Evolutionary conservation across 129 eudicot genomes (phyloP).

Genomic region (Ambrosia artemisiifolia): DNA sequence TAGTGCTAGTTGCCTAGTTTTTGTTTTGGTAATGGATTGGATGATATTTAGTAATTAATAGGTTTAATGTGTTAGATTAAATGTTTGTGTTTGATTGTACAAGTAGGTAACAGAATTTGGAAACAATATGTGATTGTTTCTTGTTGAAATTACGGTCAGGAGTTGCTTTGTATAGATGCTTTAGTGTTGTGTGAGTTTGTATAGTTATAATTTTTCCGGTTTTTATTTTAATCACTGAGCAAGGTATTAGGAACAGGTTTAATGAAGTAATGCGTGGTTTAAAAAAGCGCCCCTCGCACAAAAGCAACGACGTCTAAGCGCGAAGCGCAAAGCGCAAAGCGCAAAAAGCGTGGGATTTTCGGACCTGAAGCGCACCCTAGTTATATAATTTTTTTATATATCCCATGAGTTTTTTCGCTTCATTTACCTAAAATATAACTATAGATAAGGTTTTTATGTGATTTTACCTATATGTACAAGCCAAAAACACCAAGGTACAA

Average conservation of each 20-base stretch:
- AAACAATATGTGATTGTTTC: slow-evolving; percentile 7
- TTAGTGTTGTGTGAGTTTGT: slow-evolving; percentile 1
- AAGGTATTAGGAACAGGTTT: slow-evolving; percentile 10
- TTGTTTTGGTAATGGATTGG: neutral
- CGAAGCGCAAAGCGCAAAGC: too few relatives aligned
- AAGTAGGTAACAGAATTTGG: slow-evolving; percentile 1
- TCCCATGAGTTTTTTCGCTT: too few relatives aligned
- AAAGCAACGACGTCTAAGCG: too few relatives aligned
- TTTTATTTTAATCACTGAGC: neutral
- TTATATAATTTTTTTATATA: too few relatives aligned
- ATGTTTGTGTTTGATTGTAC: slow-evolving; percentile 3
- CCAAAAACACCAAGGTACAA: too few relatives aligned
- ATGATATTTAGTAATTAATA: neutral
- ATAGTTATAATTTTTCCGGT: neutral
- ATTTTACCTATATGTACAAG: too few relatives aligned
- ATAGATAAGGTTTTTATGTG: too few relatives aligned
- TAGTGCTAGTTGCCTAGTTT: neutral
- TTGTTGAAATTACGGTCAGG: neutral
- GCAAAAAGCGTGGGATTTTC: too few relatives aligned
- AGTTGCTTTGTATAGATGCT: slow-evolving; percentile 22
- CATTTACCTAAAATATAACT: too few relatives aligned
- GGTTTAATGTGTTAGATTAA: neutral
- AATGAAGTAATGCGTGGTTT: neutral
- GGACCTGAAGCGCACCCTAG: too few relatives aligned
- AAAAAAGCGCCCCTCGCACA: too few relatives aligned